Evolutionary conservation across 2,329 filamentous ascomycete genomes (phyloP).

Genomic region (Tetracladium maxilliforme): DNA sequence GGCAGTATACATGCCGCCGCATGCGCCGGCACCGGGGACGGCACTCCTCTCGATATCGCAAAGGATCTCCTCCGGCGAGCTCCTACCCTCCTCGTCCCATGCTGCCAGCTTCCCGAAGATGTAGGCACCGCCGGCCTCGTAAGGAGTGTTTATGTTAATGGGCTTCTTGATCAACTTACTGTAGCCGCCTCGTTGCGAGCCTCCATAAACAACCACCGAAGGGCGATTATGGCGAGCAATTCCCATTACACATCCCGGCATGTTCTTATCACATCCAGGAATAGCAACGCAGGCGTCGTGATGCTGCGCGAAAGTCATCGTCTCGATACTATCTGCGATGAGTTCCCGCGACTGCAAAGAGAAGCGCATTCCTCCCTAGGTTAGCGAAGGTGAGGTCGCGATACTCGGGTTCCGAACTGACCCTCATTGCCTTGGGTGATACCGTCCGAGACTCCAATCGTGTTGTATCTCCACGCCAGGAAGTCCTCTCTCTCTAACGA

Average conservation of each 20-base stretch:
- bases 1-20: conserved; percentile 66
- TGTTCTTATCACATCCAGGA: conserved; percentile 94
- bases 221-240: conserved; percentile 85
- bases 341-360: conserved; percentile 82
- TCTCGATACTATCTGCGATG: conserved; percentile 90
- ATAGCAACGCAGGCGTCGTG: conserved; percentile 91
- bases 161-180: conserved; percentile 59
- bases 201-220: conserved; percentile 91
- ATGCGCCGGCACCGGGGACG: conserved; percentile 56
- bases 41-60: conserved; percentile 58
- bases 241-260: conserved; percentile 86
- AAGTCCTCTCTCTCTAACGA: conserved; percentile 69
- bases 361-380: conserved; percentile 62
- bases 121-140: conserved; percentile 75
- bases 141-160: conserved; percentile 81
- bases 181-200: conserved; percentile 79
- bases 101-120: conserved; percentile 65
- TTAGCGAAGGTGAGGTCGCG: not conserved
- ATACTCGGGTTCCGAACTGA: conserved; percentile 11
- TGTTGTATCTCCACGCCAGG: conserved; percentile 92
- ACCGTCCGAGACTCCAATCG: conserved; percentile 74
- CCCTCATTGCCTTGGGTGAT: conserved; percentile 92
- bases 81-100: conserved; percentile 43
- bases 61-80: conserved; percentile 64
- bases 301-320: conserved; percentile 72